A percentile compares a stretch with the other conserved stretches of the same genome.
Conservation (phyloP, 1,139 yeast genomes). For the Yamadazyma atlantica region DNA sequence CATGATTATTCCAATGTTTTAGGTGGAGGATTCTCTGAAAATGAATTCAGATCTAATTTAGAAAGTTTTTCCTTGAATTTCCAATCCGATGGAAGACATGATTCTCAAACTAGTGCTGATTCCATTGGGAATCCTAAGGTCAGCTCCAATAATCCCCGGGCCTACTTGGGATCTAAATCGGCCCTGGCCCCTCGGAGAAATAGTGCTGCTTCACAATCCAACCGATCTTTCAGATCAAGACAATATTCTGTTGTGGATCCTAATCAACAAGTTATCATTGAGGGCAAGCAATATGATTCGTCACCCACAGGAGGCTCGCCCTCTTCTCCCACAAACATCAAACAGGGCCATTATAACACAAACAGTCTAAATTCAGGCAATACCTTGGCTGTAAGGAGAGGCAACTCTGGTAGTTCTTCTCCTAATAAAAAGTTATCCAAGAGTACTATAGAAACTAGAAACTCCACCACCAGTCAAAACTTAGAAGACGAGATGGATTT, state of each 20-base stretch:
- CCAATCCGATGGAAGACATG: constrained; percentile 1
- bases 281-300: constrained; percentile 13
- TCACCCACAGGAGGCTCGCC: constrained; percentile 1
- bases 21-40: constrained; percentile 27
- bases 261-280: constrained; percentile 17
- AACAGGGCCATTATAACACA: constrained; percentile 5
- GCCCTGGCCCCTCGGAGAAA: constrained; percentile 10
- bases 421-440: constrained; percentile 15
- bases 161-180: too few species aligned
- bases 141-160: background rate
- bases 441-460: constrained; percentile 11
- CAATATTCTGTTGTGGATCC: constrained; percentile 17
- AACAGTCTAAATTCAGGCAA: constrained; percentile 15
- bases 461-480: constrained; percentile 8
- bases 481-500: constrained; percentile 46
- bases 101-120: background rate
- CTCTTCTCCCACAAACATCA: constrained; percentile 2
- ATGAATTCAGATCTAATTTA: constrained; percentile 31
- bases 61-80: constrained; percentile 33
- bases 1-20: constrained; percentile 44
- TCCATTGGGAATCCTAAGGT: background rate
- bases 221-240: constrained; percentile 15
- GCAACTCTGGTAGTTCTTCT: constrained; percentile 15
- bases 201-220: constrained; percentile 10
- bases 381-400: constrained; percentile 8